Evolutionary conservation across 2,329 filamentous ascomycete species (phyloP), one percentile per base, ranked within the genome.

Genomic region (Spiromastix sp.): DNA sequence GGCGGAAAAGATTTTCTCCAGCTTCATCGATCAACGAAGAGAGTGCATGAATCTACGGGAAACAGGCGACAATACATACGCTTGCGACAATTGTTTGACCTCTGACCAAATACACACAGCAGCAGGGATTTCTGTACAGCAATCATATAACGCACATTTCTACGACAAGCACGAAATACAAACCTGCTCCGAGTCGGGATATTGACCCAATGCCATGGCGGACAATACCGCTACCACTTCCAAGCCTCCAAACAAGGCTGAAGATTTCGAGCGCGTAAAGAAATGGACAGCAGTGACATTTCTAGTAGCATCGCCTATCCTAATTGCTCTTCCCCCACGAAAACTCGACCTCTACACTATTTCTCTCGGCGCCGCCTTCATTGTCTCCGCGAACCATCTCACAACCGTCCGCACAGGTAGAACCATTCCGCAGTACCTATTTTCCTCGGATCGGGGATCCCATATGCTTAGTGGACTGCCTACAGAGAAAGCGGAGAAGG

Each of bases 311-410:
- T 73, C 70, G 40, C 75, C 75, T 1, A 43, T 69, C 6, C 61
- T 79, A 33, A 66, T 68, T 31, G 48, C 67, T 11, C 55, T 79
- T 7, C 75, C 75, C 7, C 75, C 75, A 1, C 71, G 75, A 30
- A 78, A 78, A 55, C 55, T 79, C 32, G 74, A 79, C 49, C 48
- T 71, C 35, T 77, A 74, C 56, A 78, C 74, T 12, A 61, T 74
- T 45, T 61, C 61, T 1, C 64, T 79, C 5, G 55, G 63, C 27
- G 53, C 62, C 18, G 63, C 64, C 2, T 71, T 67, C 45, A 53
- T 66, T 38, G 56, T 66, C 21, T 68, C 65, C 6, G 65, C 66
- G 7, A 66, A 71, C 48, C 64, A 72, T 42, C 54, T 74, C 3
- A 49, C 55, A 10, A 56, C 55, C 25, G 55, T 64, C 32, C 55